phyloP scores from a whole-genome alignment of 148 eudicot genomes.

The Selenicereus undatus region DNA sequence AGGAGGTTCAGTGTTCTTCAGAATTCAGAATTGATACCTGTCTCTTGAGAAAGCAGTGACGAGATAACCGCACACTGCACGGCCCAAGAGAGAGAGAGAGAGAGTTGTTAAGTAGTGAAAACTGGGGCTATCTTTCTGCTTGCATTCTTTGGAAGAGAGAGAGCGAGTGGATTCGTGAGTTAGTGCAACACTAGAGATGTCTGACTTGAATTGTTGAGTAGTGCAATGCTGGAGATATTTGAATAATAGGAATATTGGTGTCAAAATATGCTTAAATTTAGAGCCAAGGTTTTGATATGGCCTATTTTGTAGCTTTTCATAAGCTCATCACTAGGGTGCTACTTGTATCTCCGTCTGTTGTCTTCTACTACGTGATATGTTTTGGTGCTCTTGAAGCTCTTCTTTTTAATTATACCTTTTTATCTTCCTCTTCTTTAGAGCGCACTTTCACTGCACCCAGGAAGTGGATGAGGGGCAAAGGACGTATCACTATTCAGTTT shows the following conservation, averaged over 20 bases:
- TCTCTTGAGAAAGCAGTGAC: not conserved
- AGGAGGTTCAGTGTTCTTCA: not conserved
- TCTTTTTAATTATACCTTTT: slow-evolving; percentile 7
- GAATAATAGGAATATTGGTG: not conserved
- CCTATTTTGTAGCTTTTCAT: not conserved
- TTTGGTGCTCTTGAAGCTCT: not conserved
- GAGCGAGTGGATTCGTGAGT: no score
- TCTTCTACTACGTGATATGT: not conserved
- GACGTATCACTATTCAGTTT: slow-evolving; percentile 90
- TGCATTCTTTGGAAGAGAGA: no score
- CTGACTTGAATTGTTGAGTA: not conserved
- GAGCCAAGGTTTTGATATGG: not conserved
- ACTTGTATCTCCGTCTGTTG: not conserved
- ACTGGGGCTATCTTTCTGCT: not conserved
- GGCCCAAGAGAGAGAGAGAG: not conserved
- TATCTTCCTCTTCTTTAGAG: slow-evolving; percentile 38
- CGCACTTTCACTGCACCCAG: slow-evolving; percentile 81
- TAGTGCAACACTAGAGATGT: no score
- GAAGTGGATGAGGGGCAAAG: slow-evolving; percentile 98
- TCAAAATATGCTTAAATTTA: not conserved
- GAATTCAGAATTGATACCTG: not conserved
- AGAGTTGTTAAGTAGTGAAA: not conserved
- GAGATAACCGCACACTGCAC: not conserved
- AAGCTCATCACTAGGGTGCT: not conserved
- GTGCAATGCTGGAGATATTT: not conserved